phyloP scores from a whole-genome alignment of 768 basidiomycete species.

The Auriscalpium microsporum region DNA sequence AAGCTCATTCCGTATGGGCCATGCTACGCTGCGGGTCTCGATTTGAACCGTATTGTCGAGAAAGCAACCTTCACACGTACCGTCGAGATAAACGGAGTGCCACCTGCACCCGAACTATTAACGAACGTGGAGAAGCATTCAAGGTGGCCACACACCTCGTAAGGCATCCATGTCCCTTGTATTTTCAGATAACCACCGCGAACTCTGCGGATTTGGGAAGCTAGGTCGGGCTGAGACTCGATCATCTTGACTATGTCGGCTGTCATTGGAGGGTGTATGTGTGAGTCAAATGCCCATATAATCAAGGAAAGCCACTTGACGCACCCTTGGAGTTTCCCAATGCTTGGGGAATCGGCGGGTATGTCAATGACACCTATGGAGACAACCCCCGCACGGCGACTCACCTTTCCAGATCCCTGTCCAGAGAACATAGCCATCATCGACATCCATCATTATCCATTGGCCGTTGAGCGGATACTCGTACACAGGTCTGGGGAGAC shows the following conservation, averaged over 20 bases:
- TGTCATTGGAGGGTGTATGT: constrained; percentile 22
- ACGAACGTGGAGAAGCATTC: constrained; percentile 1
- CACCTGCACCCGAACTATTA: constrained; percentile 37
- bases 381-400: constrained; percentile 4
- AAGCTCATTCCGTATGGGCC: constrained; percentile 80
- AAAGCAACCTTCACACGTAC: constrained; percentile 32
- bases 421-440: constrained; percentile 88
- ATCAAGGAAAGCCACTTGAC: not conserved
- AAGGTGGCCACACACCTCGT: constrained; percentile 46
- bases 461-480: constrained; percentile 86
- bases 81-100: constrained; percentile 73
- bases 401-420: constrained; percentile 92
- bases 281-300: constrained; percentile 1
- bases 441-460: constrained; percentile 95
- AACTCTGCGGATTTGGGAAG: constrained; percentile 72
- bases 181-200: constrained; percentile 87
- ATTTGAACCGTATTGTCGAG: constrained; percentile 2
- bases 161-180: constrained; percentile 92
- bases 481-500: constrained; percentile 57
- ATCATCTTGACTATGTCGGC: constrained; percentile 92
- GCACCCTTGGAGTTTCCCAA: constrained; percentile 84
- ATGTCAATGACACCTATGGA: not conserved
- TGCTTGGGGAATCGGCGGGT: constrained; percentile 34
- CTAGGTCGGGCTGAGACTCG: constrained; percentile 84
- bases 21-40: constrained; percentile 59